phyloP scores from a whole-genome alignment of 805 yeast genomes.

The Kodamaea lidongshanica region DNA sequence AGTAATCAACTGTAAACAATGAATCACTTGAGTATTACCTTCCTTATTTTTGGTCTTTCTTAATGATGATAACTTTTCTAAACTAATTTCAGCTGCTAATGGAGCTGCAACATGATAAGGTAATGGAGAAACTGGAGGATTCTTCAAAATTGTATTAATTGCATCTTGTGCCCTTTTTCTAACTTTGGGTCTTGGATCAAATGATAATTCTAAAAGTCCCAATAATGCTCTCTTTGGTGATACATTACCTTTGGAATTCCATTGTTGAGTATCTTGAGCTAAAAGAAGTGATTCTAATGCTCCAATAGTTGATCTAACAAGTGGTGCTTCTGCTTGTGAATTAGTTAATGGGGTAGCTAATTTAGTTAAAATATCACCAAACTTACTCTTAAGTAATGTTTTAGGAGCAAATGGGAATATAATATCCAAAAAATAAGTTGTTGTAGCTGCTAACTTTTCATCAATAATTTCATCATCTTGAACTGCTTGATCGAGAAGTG shows the following conservation, averaged over 20 bases:
- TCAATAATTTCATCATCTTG: conserved; percentile 48
- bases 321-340: conserved; percentile 68
- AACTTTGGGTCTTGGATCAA: conserved; percentile 91
- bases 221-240: conserved; percentile 79
- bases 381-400: conserved; percentile 62
- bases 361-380: conserved; percentile 69
- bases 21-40: conserved; percentile 55
- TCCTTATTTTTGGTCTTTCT: conserved; percentile 40
- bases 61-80: conserved; percentile 46
- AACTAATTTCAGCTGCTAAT: conserved; percentile 61
- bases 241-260: conserved; percentile 55
- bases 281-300: conserved; percentile 71
- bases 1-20: conserved; percentile 68
- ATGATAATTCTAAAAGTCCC: conserved; percentile 69
- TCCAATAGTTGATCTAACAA: conserved; percentile 78
- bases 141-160: conserved; percentile 52
- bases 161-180: conserved; percentile 94
- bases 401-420: conserved; percentile 70
- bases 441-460: conserved; percentile 58
- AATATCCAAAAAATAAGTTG: conserved; percentile 76
- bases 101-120: conserved; percentile 73
- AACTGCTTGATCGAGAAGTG: conserved; percentile 72
- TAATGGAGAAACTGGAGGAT: conserved; percentile 72
- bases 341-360: conserved; percentile 75
- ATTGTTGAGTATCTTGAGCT: conserved; percentile 74